Conservation (phyloP, 768 basidiomycete genomes). For the Lactarius pseudohatsudake region DNA sequence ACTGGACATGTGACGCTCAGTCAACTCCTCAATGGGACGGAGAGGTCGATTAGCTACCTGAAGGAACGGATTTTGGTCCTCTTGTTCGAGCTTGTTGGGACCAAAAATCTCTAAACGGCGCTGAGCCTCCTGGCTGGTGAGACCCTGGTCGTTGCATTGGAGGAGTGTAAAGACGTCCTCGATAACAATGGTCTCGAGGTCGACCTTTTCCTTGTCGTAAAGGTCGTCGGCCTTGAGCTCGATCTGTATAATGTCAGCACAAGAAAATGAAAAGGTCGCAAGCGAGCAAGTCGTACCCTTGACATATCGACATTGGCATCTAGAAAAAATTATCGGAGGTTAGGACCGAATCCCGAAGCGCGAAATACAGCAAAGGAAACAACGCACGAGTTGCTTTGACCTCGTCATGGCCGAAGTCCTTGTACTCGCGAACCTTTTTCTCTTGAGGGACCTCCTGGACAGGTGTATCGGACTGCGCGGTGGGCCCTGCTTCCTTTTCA, state of each 20-base stretch:
- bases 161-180: slow-evolving; percentile 96
- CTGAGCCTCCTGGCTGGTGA: slow-evolving; percentile 66
- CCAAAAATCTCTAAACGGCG: slow-evolving; percentile 93
- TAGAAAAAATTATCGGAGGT: slow-evolving; percentile 34
- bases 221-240: slow-evolving; percentile 91
- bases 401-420: slow-evolving; percentile 77
- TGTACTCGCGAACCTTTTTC: slow-evolving; percentile 80
- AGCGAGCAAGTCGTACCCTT: slow-evolving; percentile 43
- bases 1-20: slow-evolving; percentile 43
- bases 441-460: slow-evolving; percentile 31
- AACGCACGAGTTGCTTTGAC: slow-evolving; percentile 64
- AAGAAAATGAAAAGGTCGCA: neutral
- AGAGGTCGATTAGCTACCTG: slow-evolving; percentile 11
- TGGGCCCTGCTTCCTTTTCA: slow-evolving; percentile 68
- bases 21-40: neutral
- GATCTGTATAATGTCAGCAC: slow-evolving; percentile 44
- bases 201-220: slow-evolving; percentile 99
- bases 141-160: slow-evolving; percentile 84
- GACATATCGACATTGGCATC: slow-evolving; percentile 90
- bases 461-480: slow-evolving; percentile 45
- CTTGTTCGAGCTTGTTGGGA: slow-evolving; percentile 89
- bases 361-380: slow-evolving; percentile 10
- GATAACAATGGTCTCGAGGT: slow-evolving; percentile 94
- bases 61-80: slow-evolving; percentile 84
- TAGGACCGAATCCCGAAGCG: slow-evolving; percentile 25